Evolutionary conservation across 2,329 filamentous ascomycete species (phyloP).

Genomic region (Didymella keratinophila): DNA sequence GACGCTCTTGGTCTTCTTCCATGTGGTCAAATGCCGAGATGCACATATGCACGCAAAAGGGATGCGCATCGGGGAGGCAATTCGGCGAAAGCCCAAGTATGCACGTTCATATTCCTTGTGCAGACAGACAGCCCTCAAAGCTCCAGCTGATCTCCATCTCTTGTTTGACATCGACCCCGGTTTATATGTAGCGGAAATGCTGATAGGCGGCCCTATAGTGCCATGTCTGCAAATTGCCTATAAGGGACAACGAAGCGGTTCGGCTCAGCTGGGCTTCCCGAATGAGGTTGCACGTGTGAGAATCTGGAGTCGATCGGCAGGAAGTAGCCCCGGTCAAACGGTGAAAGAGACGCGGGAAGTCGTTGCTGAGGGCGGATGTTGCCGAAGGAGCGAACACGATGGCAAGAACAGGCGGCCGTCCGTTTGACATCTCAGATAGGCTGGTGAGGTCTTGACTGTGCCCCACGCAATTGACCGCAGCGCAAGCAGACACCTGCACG

Average conservation of each 20-base stretch:
- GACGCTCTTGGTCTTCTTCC: not conserved
- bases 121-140: not conserved
- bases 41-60: conserved; percentile 1
- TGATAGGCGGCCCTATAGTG: conserved; percentile 20
- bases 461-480: not conserved
- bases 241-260: conserved; percentile 5
- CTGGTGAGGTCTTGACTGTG: not conserved
- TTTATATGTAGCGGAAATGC: conserved; percentile 7
- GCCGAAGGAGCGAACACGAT: conserved; percentile 4
- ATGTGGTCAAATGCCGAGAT: conserved; percentile 8
- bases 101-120: not conserved
- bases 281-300: conserved; percentile 14
- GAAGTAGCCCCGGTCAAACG: conserved; percentile 8
- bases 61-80: not conserved
- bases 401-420: conserved; percentile 11
- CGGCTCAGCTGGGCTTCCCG: conserved; percentile 10
- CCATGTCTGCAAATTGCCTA: conserved; percentile 14
- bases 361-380: conserved; percentile 3
- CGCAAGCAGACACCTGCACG: conserved; percentile 5
- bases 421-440: not conserved
- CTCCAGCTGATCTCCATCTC: not conserved
- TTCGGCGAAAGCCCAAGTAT: conserved; percentile 1
- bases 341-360: conserved; percentile 6
- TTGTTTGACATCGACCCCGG: not conserved
- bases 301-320: conserved; percentile 9